Evolutionary conservation across 441 rosid genomes (phyloP).

Genomic region (Erodium moschatum): DNA sequence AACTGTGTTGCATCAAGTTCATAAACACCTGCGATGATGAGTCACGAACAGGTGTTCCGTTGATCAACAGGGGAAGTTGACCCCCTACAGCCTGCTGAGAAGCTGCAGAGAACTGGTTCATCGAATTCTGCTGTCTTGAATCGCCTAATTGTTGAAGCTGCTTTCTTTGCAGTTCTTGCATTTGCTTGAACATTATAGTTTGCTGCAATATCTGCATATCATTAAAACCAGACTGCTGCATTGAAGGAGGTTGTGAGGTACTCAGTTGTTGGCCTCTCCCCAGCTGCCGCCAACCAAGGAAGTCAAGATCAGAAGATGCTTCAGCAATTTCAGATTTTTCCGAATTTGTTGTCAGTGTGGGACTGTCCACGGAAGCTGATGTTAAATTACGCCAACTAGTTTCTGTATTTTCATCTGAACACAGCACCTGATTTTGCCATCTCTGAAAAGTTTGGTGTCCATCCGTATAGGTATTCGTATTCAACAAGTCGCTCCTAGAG

Average conservation of each 20-base stretch:
- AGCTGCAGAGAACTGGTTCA: slow-evolving; percentile 30
- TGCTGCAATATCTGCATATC: slow-evolving; percentile 51
- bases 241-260: neutral
- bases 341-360: slow-evolving; percentile 23
- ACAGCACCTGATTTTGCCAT: slow-evolving; percentile 47
- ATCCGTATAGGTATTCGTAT: slow-evolving; percentile 48
- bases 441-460: slow-evolving; percentile 39
- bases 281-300: too few species aligned
- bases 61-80: slow-evolving; percentile 9
- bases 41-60: slow-evolving; percentile 31
- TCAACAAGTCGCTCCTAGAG: slow-evolving; percentile 36
- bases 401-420: slow-evolving; percentile 46
- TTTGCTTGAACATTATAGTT: slow-evolving; percentile 45
- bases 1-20: too few species aligned
- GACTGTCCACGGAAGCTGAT: too few species aligned
- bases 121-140: slow-evolving; percentile 31
- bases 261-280: neutral
- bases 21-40: too few species aligned
- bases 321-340: slow-evolving; percentile 39
- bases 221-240: slow-evolving; percentile 15
- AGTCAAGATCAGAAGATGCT: slow-evolving; percentile 29
- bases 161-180: slow-evolving; percentile 37
- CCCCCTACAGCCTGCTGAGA: slow-evolving; percentile 21
- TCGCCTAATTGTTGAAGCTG: slow-evolving; percentile 33
- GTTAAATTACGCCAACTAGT: slow-evolving; percentile 34